These are phyloP conservation scores for Mixia osmundae DNA, from an alignment of 1,284 basidiomycete genomes.

Conservation along the genomic window DNA sequence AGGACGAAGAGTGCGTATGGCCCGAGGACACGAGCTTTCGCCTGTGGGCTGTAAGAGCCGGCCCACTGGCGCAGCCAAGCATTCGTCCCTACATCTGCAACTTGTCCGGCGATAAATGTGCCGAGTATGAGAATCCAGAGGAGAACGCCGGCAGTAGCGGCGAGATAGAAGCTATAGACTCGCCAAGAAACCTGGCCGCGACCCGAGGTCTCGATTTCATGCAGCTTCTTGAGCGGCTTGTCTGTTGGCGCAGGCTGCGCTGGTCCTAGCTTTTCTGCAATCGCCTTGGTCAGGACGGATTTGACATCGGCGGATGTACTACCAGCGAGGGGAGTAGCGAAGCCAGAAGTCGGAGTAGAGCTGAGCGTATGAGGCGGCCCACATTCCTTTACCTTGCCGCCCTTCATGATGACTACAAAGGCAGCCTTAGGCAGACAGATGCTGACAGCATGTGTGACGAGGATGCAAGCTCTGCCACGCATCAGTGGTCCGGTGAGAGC, in stretches of 20 bases:
- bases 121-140: slow-evolving; percentile 5
- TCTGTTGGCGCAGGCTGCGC: too few species aligned
- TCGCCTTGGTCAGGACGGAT: too few species aligned
- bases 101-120: slow-evolving; percentile 11
- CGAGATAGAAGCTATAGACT: slow-evolving; percentile 11
- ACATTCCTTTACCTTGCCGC: slow-evolving; percentile 50
- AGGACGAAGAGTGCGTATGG: too few species aligned
- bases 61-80: slow-evolving; percentile 14
- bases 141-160: slow-evolving; percentile 11
- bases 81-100: slow-evolving; percentile 11
- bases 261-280: too few species aligned
- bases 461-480: slow-evolving; percentile 49
- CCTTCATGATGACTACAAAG: slow-evolving; percentile 49
- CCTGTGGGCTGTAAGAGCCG: slow-evolving; percentile 4
- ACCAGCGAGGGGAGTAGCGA: too few species aligned
- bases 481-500: slow-evolving; percentile 59
- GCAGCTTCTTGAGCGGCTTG: too few species aligned
- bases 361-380: too few species aligned
- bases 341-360: too few species aligned
- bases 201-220: slow-evolving; percentile 12
- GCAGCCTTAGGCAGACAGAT: slow-evolving; percentile 42
- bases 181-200: slow-evolving; percentile 8
- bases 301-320: too few species aligned
- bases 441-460: slow-evolving; percentile 73
- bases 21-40: neutral